A percentile compares a stretch with the other conserved stretches of the same genome.
These are phyloP conservation scores for Tuber aestivum DNA, from an alignment of 495 filamentous ascomycete species.

Conservation along the genomic window DNA sequence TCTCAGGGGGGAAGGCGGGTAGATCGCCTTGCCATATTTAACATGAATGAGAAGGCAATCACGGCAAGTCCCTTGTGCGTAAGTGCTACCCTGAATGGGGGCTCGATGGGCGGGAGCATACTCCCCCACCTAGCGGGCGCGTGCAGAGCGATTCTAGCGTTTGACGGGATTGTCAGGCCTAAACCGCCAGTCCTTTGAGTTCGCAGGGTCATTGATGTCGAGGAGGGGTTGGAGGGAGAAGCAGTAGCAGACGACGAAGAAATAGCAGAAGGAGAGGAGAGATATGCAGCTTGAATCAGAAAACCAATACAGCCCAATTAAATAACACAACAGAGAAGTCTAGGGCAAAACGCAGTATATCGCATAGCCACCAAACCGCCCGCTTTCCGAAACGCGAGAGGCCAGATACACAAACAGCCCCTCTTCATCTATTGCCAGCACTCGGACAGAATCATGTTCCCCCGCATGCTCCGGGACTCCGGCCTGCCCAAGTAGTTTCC, in stretches of 20 bases:
- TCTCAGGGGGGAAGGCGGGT: constrained; percentile 34
- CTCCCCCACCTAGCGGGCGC: constrained; percentile 35
- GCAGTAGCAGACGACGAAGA: constrained; percentile 7
- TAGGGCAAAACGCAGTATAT: neutral
- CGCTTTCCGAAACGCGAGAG: constrained; percentile 3
- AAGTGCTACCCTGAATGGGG: neutral
- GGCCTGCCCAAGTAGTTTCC: neutral
- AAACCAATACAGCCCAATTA: neutral
- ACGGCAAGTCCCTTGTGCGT: constrained; percentile 40
- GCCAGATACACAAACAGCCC: neutral
- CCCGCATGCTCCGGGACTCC: neutral
- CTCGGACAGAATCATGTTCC: neutral
- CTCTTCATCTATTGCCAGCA: no score
- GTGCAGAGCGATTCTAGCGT: constrained; percentile 7
- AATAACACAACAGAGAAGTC: constrained; percentile 13
- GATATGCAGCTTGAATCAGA: neutral
- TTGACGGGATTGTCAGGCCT: constrained; percentile 39
- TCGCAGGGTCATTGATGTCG: constrained; percentile 9
- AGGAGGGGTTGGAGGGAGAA: constrained; percentile 7
- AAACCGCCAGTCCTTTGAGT: constrained; percentile 39
- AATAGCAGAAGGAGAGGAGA: constrained; percentile 1
- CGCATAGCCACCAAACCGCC: constrained; percentile 11
- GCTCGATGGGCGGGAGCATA: constrained; percentile 18
- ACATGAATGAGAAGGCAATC: constrained; percentile 32
- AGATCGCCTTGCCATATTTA: constrained; percentile 37